A percentile compares a stretch with the other conserved stretches of the same genome.
These are phyloP conservation scores for Backusella macrospora DNA, from an alignment of 192 early-diverging fungal species.

Conservation along the genomic window DNA sequence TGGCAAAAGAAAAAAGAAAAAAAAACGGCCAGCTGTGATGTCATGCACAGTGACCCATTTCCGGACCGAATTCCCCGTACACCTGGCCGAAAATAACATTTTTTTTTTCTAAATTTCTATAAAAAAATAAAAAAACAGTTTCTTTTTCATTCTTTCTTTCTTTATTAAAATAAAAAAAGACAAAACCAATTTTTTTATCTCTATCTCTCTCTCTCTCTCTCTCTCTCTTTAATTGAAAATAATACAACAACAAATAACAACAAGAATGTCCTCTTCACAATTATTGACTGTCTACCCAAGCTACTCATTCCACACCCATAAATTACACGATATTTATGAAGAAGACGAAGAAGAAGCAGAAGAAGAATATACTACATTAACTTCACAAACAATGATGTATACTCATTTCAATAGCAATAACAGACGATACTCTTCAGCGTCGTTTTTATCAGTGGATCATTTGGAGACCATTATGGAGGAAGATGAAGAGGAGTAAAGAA, in stretches of 20 bases:
- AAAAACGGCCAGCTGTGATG: constrained; percentile 1
- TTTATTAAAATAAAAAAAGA: no score
- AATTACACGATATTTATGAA: constrained; percentile 2
- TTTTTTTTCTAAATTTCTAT: neutral
- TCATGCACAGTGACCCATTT: neutral
- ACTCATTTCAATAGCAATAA: neutral
- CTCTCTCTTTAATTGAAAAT: neutral
- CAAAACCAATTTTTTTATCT: neutral
- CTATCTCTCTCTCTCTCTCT: neutral
- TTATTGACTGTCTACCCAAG: constrained; percentile 7
- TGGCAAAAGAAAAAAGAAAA: neutral
- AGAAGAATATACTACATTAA: neutral
- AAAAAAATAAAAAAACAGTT: neutral
- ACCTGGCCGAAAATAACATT: neutral
- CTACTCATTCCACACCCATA: neutral
- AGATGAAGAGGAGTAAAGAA: neutral
- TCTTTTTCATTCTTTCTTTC: neutral
- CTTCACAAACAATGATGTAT: constrained; percentile 2
- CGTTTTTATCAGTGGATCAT: constrained; percentile 7
- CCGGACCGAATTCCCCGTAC: constrained; percentile 9
- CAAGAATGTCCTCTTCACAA: constrained; percentile 3
- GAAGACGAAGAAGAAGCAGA: neutral
- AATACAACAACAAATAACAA: neutral
- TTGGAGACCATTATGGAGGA: constrained; percentile 4
- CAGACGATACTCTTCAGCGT: constrained; percentile 10